Evolutionary conservation across 768 basidiomycete species (phyloP), one percentile per base, ranked within the genome.

Genomic region (Ramaria rubella): DNA sequence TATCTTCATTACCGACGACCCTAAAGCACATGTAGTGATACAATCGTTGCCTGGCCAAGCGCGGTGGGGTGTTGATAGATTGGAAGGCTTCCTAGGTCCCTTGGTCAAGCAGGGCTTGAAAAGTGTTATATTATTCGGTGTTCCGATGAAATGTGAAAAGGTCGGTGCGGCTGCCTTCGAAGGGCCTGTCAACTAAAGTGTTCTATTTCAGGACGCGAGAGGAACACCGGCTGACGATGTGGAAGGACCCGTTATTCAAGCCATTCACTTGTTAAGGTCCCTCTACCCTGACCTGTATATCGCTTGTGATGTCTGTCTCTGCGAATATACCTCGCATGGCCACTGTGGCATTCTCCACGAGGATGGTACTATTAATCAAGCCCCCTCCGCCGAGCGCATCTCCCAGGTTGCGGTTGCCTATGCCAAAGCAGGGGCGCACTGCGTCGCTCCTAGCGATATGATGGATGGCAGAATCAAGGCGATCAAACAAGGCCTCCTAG

Each of bases 381-480:
- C 72, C 9, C 84, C 84, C 17, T 94, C 91, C 21, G 90, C 91
- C 12, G 75, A 76, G n/a, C 86, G 96, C 59, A 87, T 99, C 59
- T 92, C 91, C 0, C 76, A 96, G 65, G 94, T 99, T 24, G 93
- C 96, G 0, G 76, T 98, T 45, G 84, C 80, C 65, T 99, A 99
- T 62, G 96, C 94, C 0, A 76, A 78, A 53, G 96, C 96, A 0
- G 96, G 96, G n/a, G 96, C 93, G 1, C 92, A 98, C 69, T 93
- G 93, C 65, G 94, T 99, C 57, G 96, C 96, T 1, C 96, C 96
- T 6, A 96, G 94, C 65, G 96, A 98, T 70, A 99, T 99, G 96
- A 98, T 98, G 94, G 96, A 99, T 67, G 96, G 95, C 0, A 78
- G 95, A 19, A 84, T 99, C 60, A 83, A 81, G 60, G 83, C 83